These are phyloP conservation scores for Debaryomyces singareniensis DNA, from an alignment of 1,139 yeast species.

Conservation along the genomic window DNA sequence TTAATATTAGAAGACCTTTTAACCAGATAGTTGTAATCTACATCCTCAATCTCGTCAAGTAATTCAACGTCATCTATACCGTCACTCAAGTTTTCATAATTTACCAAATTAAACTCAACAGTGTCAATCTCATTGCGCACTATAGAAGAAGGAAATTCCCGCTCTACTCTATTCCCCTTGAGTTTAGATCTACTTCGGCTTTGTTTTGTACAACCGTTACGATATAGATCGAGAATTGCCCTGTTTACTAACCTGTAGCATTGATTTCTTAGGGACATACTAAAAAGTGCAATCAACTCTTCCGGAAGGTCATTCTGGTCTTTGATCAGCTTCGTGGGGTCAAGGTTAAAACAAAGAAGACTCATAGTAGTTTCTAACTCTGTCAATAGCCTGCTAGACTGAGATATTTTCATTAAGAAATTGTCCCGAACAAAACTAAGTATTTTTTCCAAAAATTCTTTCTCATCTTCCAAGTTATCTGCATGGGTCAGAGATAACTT, in stretches of 20 bases:
- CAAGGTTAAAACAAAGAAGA: conserved; percentile 49
- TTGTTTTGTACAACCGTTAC: conserved; percentile 6
- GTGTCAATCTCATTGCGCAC: conserved; percentile 8
- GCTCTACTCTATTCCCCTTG: background rate
- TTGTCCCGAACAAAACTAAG: conserved; percentile 58
- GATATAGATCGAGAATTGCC: conserved; percentile 29
- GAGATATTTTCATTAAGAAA: conserved; percentile 51
- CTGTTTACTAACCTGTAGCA: conserved; percentile 57
- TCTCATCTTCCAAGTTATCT: conserved; percentile 25
- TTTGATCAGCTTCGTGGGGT: conserved; percentile 21
- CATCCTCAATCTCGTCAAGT: conserved; percentile 7
- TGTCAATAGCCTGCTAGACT: conserved; percentile 44
- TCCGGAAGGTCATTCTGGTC: conserved; percentile 45
- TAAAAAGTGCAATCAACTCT: conserved; percentile 44
- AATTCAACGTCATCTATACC: conserved; percentile 10
- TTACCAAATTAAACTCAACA: conserved; percentile 12
- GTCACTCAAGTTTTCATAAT: conserved; percentile 4
- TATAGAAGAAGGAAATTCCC: background rate
- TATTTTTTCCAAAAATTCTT: conserved; percentile 47
- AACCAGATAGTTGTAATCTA: conserved; percentile 5
- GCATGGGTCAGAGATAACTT: conserved; percentile 16
- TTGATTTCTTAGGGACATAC: conserved; percentile 48
- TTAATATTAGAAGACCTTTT: conserved; percentile 8
- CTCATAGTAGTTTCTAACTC: conserved; percentile 72
- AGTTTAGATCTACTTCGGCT: background rate